Base-by-base conservation (phyloP, 257 asterid species). In the Solanum piurae region DNA sequence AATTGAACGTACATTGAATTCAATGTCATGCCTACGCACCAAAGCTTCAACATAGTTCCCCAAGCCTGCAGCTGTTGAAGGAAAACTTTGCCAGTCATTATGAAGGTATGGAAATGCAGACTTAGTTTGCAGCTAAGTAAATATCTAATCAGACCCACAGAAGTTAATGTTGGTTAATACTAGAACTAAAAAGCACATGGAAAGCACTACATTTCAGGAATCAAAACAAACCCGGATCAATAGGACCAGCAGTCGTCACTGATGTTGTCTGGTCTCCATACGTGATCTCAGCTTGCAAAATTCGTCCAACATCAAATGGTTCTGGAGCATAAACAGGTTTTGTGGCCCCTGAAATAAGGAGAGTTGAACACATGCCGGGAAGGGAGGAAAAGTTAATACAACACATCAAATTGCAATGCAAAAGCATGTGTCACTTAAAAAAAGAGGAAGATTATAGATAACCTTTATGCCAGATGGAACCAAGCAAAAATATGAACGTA, bases 41-140 rank as follows among this genome's bases (percentile, higher is more conserved):
- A 97, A 89, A 89, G 99, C 98, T 92, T 97, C 99, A 72, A 97
- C 97, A 83, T 95, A 97, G 94, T 95, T 97, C 72, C 98, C 98
- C 89, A 97, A 90, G 91, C 98, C 99, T 12, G 98, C 93, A 91
- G 99, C 99, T 97, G 98, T 87, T 90, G 58, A 83, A 52, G 89
- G 85, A 87, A 88, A 83, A 87, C 33, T 18, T 25, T 20, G 80
- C 84, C 84, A 88, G 89, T 87, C 85, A 75, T 23, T 44, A 12
- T 52, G 12, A 77, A 36, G 83, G 60, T 52, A 72, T 25, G 73
- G 52, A 46, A 60, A 84, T 44, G 52, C 55, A 68, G 20, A 73
- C 64, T 38, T 40, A 42, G 75, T 34, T 62, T 83, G 69, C 46
- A 49, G 40, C 40, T 27, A 23, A 33, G 33, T 42, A 5, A 7